A percentile compares a stretch with the other conserved stretches of the same genome.
These are phyloP conservation scores for Ophiostoma australiae DNA, from an alignment of 2,329 filamentous ascomycete species.

Conservation along the genomic window DNA sequence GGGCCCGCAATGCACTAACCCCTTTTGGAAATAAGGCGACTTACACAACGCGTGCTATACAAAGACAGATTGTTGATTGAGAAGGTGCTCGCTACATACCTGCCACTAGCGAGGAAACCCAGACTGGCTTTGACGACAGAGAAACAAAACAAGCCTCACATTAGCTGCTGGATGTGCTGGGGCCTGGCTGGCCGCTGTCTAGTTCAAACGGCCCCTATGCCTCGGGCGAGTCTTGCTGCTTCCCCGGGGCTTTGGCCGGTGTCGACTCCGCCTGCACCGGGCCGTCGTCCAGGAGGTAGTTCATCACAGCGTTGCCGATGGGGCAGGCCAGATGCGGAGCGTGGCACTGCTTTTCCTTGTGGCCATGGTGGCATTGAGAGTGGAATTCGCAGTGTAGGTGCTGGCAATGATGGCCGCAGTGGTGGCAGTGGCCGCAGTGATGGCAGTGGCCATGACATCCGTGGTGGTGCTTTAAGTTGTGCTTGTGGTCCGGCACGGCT, in stretches of 20 bases:
- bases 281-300: neutral
- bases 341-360: neutral
- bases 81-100: neutral
- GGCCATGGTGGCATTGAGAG: neutral
- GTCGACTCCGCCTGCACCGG: neutral
- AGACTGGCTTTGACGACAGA: neutral
- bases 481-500: neutral
- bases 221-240: neutral
- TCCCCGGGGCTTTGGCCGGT: neutral
- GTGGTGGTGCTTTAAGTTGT: neutral
- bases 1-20: neutral
- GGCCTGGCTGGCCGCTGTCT: neutral
- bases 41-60: neutral
- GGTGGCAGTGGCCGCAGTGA: neutral
- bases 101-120: neutral
- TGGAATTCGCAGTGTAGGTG: neutral
- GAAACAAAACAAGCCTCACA: neutral
- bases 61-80: too few species aligned
- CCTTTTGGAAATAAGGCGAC: conserved; percentile 9
- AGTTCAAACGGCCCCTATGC: neutral
- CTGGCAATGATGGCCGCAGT: neutral
- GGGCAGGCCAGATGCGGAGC: neutral
- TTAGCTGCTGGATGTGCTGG: neutral
- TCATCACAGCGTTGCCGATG: neutral
- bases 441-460: neutral